Evolutionary conservation across 2,329 filamentous ascomycete genomes (phyloP).

Genomic region (Epichloe elymi): DNA sequence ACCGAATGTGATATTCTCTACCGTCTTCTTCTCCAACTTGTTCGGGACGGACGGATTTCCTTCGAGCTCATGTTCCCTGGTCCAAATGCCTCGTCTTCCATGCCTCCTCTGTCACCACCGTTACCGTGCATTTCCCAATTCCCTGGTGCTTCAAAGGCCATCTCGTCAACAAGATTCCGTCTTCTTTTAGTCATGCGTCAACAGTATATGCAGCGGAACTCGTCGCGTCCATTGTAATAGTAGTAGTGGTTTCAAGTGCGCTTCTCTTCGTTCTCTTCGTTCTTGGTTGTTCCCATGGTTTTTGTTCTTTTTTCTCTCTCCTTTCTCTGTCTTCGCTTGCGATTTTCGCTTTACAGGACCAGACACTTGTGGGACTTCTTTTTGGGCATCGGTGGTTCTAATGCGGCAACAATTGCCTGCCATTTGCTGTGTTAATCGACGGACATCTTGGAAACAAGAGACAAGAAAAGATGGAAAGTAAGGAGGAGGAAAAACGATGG

Average conservation of each 20-base stretch:
- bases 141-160: conserved; percentile 4
- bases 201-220: conserved; percentile 3
- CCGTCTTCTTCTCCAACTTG: not conserved
- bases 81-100: not conserved
- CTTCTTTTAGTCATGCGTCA: conserved; percentile 5
- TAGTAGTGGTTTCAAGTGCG: not conserved
- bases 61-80: not conserved
- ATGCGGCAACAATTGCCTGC: conserved; percentile 86
- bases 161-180: conserved; percentile 2
- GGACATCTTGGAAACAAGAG: not conserved
- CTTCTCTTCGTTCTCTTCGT: not conserved
- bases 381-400: conserved; percentile 77
- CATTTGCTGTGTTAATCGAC: not conserved
- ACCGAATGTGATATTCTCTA: not conserved
- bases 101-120: not conserved
- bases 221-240: conserved; percentile 3
- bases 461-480: not conserved
- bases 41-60: not conserved
- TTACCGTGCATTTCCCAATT: not conserved
- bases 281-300: not conserved
- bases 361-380: conserved; percentile 60
- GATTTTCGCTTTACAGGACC: conserved; percentile 39
- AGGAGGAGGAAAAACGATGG: not conserved
- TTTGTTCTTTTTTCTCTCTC: conserved; percentile 2
- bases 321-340: not conserved